phyloP scores from a whole-genome alignment of 148 eudicot species.

The Polygonum aviculare region DNA sequence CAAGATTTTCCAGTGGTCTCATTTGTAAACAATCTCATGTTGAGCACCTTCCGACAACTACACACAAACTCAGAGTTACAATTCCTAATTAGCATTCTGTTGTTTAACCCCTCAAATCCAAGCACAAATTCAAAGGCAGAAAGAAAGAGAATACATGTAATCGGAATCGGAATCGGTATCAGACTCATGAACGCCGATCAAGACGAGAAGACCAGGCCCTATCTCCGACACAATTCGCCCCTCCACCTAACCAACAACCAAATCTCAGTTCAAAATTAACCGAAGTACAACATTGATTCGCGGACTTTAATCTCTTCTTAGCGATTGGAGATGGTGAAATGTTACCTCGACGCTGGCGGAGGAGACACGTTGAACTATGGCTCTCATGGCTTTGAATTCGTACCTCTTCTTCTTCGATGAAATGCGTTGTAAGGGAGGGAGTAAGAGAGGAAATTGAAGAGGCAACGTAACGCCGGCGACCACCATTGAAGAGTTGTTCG shows the following conservation, averaged over 20 bases:
- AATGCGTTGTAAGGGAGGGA: neutral
- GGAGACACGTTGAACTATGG: constrained; percentile 79
- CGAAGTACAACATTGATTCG: neutral
- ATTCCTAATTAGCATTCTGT: neutral
- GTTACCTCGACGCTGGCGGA: constrained; percentile 85
- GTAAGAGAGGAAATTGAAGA: neutral
- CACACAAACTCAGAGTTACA: constrained; percentile 8
- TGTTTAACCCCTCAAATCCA: neutral
- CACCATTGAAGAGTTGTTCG: neutral
- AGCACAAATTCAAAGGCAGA: neutral
- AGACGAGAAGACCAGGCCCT: constrained; percentile 80
- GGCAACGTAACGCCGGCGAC: constrained; percentile 1
- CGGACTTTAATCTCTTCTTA: neutral
- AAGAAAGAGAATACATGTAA: constrained; percentile 34
- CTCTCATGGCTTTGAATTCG: constrained; percentile 49
- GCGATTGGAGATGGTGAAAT: neutral
- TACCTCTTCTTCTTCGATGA: neutral
- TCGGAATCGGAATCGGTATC: constrained; percentile 74
- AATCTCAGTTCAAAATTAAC: neutral
- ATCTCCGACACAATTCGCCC: constrained; percentile 70
- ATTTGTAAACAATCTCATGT: constrained; percentile 84
- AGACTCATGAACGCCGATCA: constrained; percentile 70
- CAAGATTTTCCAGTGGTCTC: constrained; percentile 65
- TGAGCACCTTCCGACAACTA: constrained; percentile 88
- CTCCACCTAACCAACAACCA: constrained; percentile 54